Evolutionary conservation across 2,329 filamentous ascomycete species (phyloP).

Genomic region (Fusarium decemcellulare): DNA sequence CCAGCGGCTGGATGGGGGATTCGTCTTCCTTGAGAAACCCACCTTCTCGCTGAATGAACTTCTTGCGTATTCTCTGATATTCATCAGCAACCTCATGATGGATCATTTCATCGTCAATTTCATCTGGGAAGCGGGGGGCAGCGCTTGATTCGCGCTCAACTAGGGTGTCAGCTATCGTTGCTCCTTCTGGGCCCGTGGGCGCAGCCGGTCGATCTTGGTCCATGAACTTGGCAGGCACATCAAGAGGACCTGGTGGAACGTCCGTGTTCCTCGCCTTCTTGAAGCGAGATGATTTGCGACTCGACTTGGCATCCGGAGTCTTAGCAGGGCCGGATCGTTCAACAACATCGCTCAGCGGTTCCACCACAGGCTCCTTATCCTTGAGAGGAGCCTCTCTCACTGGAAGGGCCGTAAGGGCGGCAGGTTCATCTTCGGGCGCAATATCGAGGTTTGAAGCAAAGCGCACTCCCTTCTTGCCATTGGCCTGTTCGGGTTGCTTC

Average conservation of each 20-base stretch:
- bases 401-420: constrained; percentile 29
- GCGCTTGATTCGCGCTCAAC: constrained; percentile 65
- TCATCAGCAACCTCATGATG: constrained; percentile 85
- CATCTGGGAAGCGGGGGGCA: constrained; percentile 64
- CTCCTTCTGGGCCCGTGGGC: constrained; percentile 65
- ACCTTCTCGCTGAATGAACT: constrained; percentile 85
- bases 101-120: constrained; percentile 78
- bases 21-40: constrained; percentile 84
- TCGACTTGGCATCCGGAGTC: constrained; percentile 49
- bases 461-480: constrained; percentile 79
- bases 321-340: constrained; percentile 57
- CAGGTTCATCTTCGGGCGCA: constrained; percentile 58
- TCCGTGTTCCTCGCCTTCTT: constrained; percentile 57
- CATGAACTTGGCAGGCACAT: constrained; percentile 58
- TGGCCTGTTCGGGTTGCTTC: constrained; percentile 35
- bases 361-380: constrained; percentile 53
- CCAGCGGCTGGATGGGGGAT: constrained; percentile 75
- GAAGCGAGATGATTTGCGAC: constrained; percentile 65
- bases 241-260: constrained; percentile 59
- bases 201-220: constrained; percentile 55
- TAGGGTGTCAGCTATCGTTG: constrained; percentile 71
- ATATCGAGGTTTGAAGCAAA: constrained; percentile 84
- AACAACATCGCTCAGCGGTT: constrained; percentile 68
- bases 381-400: constrained; percentile 26
- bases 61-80: constrained; percentile 86